Base-by-base conservation (phyloP, 2,329 filamentous ascomycete species). In the Aureobasidium sp. region DNA sequence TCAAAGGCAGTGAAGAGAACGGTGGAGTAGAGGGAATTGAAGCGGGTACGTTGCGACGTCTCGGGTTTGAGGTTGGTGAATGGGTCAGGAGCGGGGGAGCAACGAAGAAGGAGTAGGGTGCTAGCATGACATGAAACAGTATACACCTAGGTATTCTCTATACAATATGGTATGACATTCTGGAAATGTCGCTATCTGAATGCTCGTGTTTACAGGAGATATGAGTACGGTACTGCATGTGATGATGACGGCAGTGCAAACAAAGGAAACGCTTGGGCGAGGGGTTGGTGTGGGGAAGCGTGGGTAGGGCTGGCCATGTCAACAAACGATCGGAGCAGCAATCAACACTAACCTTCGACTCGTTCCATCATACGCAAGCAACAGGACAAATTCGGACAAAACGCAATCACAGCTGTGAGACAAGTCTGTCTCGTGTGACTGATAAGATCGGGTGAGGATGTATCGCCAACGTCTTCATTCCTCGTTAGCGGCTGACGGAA, bases 51-150 rank as follows among this genome's bases (percentile, higher is more conserved):
- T 80, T 91, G 72, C 81, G 91, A 63, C 80, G 91, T 65, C 77
- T 96, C 55, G 87, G 86, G 1, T 97, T 97, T 75, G 92, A 97
- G 77, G 86, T 97, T 66, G 84, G 89, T 61, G 92, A 97, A 75
- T 95, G 88, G 85, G 82, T 91, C 15, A 69, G 76, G 41, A 68
- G 69, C 9, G 62, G 72, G 59, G 42, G 61, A 13, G 56, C 51
- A 8, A 37, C 50, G 34, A 32, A 36, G 29, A 47, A 55, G 42
- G 48, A 62, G 39, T 60, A 48, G 53, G n/a, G 9, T 20, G 20
- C 20, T 20, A 3, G 7, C 2, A 37, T 20, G 27, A 8, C 1
- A 34, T 51, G 47, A 4, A 27, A 23, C n/a, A 20, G 13, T 26
- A 46, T 17, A 46, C 2, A 57, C 29, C n/a, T 46, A 57, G 53